phyloP scores from a whole-genome alignment of 768 basidiomycete genomes.

The Mycena galericulata region DNA sequence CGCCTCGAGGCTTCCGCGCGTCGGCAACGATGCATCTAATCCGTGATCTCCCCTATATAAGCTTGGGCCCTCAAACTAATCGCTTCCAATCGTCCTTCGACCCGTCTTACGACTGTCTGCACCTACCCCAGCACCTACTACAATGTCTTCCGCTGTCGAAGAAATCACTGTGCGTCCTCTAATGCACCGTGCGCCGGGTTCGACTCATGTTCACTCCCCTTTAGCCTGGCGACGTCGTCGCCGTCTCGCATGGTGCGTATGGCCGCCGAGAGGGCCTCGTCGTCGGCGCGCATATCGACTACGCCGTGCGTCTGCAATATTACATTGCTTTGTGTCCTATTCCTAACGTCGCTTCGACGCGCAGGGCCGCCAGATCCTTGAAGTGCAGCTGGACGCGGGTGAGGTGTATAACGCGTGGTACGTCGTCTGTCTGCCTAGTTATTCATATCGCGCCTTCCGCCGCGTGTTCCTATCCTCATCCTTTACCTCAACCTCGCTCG shows the following conservation, averaged over 20 bases:
- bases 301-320: slow-evolving; percentile 60
- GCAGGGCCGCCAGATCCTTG: slow-evolving; percentile 85
- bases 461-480: background rate
- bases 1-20: slow-evolving; percentile 48
- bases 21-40: slow-evolving; percentile 42
- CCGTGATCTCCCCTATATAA: slow-evolving; percentile 34
- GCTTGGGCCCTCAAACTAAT: background rate
- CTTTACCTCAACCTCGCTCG: background rate
- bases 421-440: too few relatives aligned
- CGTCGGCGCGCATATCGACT: slow-evolving; percentile 79
- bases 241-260: slow-evolving; percentile 72
- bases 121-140: background rate
- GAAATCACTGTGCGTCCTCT: slow-evolving; percentile 19
- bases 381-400: slow-evolving; percentile 80
- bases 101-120: slow-evolving; percentile 14
- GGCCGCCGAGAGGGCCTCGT: slow-evolving; percentile 85
- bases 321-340: background rate
- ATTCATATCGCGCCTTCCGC: too few relatives aligned
- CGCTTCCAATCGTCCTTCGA: slow-evolving; percentile 7
- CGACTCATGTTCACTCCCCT: background rate
- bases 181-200: too few relatives aligned
- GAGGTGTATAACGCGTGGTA: slow-evolving; percentile 80
- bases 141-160: slow-evolving; percentile 25
- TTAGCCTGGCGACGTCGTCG: slow-evolving; percentile 85
- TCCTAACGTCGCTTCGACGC: slow-evolving; percentile 14